These are phyloP conservation scores for Rostrohypoxylon terebratum DNA, from an alignment of 495 filamentous ascomycete genomes.

Conservation along the genomic window DNA sequence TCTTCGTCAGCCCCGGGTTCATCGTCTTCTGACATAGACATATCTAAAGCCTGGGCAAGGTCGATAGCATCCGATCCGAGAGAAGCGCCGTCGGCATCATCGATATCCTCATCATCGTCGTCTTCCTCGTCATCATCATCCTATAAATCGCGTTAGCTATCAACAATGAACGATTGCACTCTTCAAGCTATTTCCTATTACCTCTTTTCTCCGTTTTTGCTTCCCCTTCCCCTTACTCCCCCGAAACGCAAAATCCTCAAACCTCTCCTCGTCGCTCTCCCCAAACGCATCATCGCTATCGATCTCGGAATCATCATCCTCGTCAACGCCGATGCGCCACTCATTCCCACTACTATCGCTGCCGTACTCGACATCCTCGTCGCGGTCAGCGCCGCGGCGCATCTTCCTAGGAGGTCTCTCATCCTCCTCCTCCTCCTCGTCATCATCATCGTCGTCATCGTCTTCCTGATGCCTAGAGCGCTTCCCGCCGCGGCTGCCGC, in stretches of 20 bases:
- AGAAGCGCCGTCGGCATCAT: constrained; percentile 63
- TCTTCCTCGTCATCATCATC: constrained; percentile 36
- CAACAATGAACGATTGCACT: constrained; percentile 16
- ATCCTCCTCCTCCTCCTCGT: constrained; percentile 63
- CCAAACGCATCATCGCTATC: constrained; percentile 96
- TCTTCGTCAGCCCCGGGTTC: constrained; percentile 53
- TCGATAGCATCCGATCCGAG: constrained; percentile 89
- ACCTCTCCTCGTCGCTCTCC: constrained; percentile 84
- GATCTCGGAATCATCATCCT: constrained; percentile 83
- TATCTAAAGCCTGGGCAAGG: constrained; percentile 82
- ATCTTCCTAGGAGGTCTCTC: constrained; percentile 58
- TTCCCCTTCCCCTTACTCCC: constrained; percentile 71
- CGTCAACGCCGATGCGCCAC: constrained; percentile 83
- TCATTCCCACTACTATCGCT: constrained; percentile 90
- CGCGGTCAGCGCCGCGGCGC: constrained; percentile 58
- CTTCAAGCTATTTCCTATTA: constrained; percentile 47
- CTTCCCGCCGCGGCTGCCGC: constrained; percentile 49
- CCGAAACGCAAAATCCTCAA: constrained; percentile 79
- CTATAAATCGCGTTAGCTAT: constrained; percentile 48
- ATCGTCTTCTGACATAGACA: constrained; percentile 64
- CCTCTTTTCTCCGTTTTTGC: constrained; percentile 54
- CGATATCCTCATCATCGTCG: constrained; percentile 69
- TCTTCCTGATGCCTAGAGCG: constrained; percentile 61
- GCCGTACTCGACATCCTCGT: constrained; percentile 66
- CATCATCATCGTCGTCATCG: constrained; percentile 66